Percentiles rank a stretch among this genome's conserved stretches.
phyloP scores from a whole-genome alignment of 495 filamentous ascomycete genomes.

The Aspergillus funiculosus region DNA sequence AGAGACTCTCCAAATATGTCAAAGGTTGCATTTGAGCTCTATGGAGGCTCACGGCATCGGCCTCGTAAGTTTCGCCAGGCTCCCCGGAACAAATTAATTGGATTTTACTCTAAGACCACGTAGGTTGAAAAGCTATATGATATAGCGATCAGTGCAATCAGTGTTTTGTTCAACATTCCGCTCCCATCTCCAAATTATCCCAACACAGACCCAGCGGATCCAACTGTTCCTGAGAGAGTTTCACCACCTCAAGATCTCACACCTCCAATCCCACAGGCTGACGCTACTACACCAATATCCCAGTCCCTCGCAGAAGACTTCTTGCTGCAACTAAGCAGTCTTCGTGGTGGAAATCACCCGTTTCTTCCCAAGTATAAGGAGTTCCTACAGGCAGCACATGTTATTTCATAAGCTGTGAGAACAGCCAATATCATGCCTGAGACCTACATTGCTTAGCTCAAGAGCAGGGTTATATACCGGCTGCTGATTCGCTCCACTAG shows the following conservation, averaged over 20 bases:
- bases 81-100: neutral
- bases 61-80: slow-evolving; percentile 46
- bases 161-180: slow-evolving; percentile 31
- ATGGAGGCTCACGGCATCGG: slow-evolving; percentile 72
- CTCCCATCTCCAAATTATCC: slow-evolving; percentile 20
- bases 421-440: no score
- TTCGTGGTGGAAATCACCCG: slow-evolving; percentile 40
- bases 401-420: no score
- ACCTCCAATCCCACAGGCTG: slow-evolving; percentile 12
- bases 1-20: slow-evolving; percentile 59
- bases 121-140: slow-evolving; percentile 42
- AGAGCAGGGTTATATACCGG: no score
- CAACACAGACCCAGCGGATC: neutral
- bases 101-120: slow-evolving; percentile 12
- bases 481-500: no score
- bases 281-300: slow-evolving; percentile 3
- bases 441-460: no score
- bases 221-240: neutral
- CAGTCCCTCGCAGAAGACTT: slow-evolving; percentile 33
- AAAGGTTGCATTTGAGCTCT: slow-evolving; percentile 52
- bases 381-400: no score
- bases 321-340: slow-evolving; percentile 29
- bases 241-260: no score
- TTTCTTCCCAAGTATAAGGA: slow-evolving; percentile 33
- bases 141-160: slow-evolving; percentile 35